Evolutionary conservation across 2,329 filamentous ascomycete genomes (phyloP), one percentile per base, ranked within the genome.

Genomic region (Bipolaris cookei): DNA sequence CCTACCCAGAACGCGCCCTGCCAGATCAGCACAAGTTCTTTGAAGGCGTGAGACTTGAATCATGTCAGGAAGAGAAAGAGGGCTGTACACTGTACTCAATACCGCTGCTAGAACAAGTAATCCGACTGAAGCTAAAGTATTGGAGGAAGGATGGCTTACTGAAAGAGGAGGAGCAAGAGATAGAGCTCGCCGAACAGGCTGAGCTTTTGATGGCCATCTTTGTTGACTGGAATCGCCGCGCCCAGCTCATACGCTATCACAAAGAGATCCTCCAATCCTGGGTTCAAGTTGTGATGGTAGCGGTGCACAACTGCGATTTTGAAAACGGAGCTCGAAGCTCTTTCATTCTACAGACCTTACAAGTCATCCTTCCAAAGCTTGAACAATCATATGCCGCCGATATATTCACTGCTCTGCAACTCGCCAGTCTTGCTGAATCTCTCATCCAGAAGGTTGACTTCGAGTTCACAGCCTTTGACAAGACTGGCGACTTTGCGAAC

Each of bases 341-440:
- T 0, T 93, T 97, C 72, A 88, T 96, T 53, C 79, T 98, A 10
- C 92, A 96, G 72, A 88, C 90, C 0, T 82, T 99, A 4, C 93
- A 98, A 71, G 86, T 94, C 13, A 90, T 96, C 46, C 82, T 97
- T 6, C 93, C 95, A 0, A 96, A 92, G 62, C 84, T 99, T 11
- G 94, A 98, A 72, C 84, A 84, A 16, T 89, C 90, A 47, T 87
- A 91, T 54, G 83, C 86, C 4, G 86, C 90, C 8, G 87, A 89
- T 54, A 82, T 88, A 1, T 81, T 83, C 13, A 88, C 92, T 52
- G 90, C 91, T 3, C 80, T 89, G 23, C 88, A 96, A 69, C 82
- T 97, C 21, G 90, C 91, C 14, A 87, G 86, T 63, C 82, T 97
- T n/a, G 87, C 89, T 10, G 88, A 88, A 69, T 83, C 88, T 18